These are phyloP conservation scores for Psilocybe subaeruginosa DNA, from an alignment of 768 basidiomycete genomes.

Conservation along the genomic window DNA sequence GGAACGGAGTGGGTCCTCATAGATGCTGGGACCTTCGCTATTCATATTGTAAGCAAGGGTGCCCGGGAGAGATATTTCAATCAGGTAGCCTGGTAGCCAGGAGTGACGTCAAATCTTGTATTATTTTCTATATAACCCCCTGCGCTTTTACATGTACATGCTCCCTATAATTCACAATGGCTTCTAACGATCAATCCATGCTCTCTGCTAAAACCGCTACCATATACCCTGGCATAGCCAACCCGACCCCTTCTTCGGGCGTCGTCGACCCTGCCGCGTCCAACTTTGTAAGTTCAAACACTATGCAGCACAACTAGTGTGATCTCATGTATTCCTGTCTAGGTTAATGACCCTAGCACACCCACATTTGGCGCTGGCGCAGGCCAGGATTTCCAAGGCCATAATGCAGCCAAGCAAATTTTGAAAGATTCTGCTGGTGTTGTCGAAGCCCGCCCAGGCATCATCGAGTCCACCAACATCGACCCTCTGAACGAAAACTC, in stretches of 20 bases:
- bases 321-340: background rate
- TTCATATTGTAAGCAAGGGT: slow-evolving; percentile 72
- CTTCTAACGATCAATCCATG: slow-evolving; percentile 28
- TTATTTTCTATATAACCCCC: slow-evolving; percentile 18
- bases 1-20: slow-evolving; percentile 85
- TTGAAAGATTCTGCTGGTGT: slow-evolving; percentile 50
- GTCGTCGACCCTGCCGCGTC: slow-evolving; percentile 36
- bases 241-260: slow-evolving; percentile 42
- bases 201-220: slow-evolving; percentile 34
- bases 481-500: slow-evolving; percentile 50
- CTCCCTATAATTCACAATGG: slow-evolving; percentile 30
- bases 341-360: slow-evolving; percentile 46
- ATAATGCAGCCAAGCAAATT: slow-evolving; percentile 38
- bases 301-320: background rate
- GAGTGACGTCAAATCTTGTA: slow-evolving; percentile 24
- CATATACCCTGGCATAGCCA: slow-evolving; percentile 45
- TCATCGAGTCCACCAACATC: slow-evolving; percentile 57
- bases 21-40: slow-evolving; percentile 79
- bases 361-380: slow-evolving; percentile 43
- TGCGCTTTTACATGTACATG: background rate
- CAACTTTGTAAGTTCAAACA: slow-evolving; percentile 44
- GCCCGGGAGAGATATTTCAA: slow-evolving; percentile 73
- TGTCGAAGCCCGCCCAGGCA: slow-evolving; percentile 54
- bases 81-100: slow-evolving; percentile 27
- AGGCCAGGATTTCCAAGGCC: slow-evolving; percentile 39